A percentile compares a stretch with the other conserved stretches of the same genome.
phyloP scores from a whole-genome alignment of 2,329 filamentous ascomycete genomes.

The Emergomyces pasteurianus region DNA sequence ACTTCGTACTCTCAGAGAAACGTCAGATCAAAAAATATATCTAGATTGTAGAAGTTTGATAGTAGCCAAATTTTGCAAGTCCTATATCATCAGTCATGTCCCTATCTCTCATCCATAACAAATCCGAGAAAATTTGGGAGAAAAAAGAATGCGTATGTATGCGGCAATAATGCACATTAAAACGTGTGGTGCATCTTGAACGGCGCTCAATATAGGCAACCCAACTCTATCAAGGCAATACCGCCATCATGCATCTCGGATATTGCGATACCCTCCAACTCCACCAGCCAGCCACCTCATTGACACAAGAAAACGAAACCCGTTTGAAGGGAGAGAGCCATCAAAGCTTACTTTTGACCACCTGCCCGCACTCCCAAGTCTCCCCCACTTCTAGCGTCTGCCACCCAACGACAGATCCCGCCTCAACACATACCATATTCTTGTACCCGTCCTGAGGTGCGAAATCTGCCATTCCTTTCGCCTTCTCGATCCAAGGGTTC shows the following conservation, averaged over 20 bases:
- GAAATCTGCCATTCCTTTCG: conserved; percentile 73
- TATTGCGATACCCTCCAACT: not conserved
- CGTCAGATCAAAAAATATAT: not conserved
- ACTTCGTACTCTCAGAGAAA: not conserved
- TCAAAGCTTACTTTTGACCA: conserved; percentile 36
- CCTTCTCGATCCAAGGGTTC: conserved; percentile 92
- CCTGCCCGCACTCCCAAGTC: conserved; percentile 53
- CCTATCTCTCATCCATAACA: not conserved
- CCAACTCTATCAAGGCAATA: not conserved
- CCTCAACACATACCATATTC: conserved; percentile 90
- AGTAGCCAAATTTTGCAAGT: not conserved
- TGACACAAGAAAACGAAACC: not conserved
- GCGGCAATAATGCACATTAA: not conserved
- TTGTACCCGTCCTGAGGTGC: conserved; percentile 79
- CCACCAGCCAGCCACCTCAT: not conserved
- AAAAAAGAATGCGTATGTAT: not conserved
- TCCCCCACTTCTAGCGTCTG: conserved; percentile 71
- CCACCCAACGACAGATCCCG: conserved; percentile 72
- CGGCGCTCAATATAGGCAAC: not conserved
- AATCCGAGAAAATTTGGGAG: not conserved
- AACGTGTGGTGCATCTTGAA: not conserved
- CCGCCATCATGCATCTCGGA: not conserved
- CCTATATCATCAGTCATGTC: not conserved
- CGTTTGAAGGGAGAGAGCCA: not conserved
- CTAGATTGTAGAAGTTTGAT: not conserved